Conservation (phyloP, 116 monocot genomes). For the Posidonia oceanica region DNA sequence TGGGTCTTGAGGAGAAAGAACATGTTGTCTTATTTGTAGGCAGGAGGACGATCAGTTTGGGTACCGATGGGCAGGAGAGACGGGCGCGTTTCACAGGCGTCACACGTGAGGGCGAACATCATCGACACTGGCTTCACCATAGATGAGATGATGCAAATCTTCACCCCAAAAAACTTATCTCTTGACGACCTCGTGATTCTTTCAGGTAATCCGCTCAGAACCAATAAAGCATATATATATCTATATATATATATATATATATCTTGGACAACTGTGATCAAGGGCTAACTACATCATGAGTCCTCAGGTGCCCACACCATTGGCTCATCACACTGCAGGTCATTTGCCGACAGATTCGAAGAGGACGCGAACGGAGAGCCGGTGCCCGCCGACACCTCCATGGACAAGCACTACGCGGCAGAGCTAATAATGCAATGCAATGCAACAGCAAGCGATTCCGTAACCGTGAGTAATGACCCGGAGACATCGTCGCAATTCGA, state of each 20-base stretch:
- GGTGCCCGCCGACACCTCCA: slow-evolving; percentile 21
- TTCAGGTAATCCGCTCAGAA: slow-evolving; percentile 40
- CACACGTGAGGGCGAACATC: slow-evolving; percentile 71
- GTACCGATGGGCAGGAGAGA: slow-evolving; percentile 64
- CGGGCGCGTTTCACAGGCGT: slow-evolving; percentile 32
- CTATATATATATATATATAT: neutral
- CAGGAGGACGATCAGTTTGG: slow-evolving; percentile 53
- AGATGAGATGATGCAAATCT: slow-evolving; percentile 48
- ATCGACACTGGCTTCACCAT: slow-evolving; percentile 76
- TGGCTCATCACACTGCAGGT: slow-evolving; percentile 62
- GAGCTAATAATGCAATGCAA: slow-evolving; percentile 46
- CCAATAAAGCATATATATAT: too few species aligned
- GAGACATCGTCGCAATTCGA: slow-evolving; percentile 45
- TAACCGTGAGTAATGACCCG: slow-evolving; percentile 34
- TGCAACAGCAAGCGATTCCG: slow-evolving; percentile 20
- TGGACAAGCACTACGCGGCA: slow-evolving; percentile 43
- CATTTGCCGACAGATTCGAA: slow-evolving; percentile 64
- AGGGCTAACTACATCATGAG: neutral
- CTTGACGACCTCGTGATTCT: slow-evolving; percentile 69
- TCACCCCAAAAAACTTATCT: slow-evolving; percentile 65
- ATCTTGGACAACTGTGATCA: too few species aligned
- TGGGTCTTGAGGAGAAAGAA: too few species aligned
- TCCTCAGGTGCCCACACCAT: slow-evolving; percentile 76
- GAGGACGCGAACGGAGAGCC: slow-evolving; percentile 25
- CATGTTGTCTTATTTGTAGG: slow-evolving; percentile 14